Evolutionary conservation across 75 land plant genomes (phyloP).

Genomic region (Pseudotsuga menziesii): DNA sequence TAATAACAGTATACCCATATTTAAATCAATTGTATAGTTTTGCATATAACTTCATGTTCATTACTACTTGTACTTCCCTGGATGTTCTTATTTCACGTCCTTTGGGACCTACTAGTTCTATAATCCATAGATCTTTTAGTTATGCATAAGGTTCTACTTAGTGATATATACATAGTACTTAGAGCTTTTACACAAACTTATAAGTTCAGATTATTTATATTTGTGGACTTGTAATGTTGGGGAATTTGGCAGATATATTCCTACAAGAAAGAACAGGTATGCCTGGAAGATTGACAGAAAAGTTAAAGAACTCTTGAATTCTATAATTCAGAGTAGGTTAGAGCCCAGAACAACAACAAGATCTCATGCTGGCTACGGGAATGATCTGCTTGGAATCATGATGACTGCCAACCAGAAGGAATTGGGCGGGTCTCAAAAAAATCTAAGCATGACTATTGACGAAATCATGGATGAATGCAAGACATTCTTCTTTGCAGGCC

Average conservation of each 20-base stretch:
- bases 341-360: slow-evolving; percentile 24
- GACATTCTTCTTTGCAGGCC: slow-evolving; percentile 60
- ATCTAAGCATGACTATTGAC: slow-evolving; percentile 26
- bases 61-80: no score
- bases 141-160: no score
- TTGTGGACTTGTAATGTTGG: no score
- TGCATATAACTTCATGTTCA: no score
- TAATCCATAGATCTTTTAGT: no score
- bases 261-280: slow-evolving; percentile 5
- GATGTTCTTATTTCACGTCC: no score
- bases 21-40: no score
- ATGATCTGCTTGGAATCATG: slow-evolving; percentile 38
- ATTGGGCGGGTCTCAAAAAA: slow-evolving; percentile 13
- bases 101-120: no score
- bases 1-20: neutral
- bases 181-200: no score
- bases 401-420: slow-evolving; percentile 35
- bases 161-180: no score
- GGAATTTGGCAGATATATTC: neutral
- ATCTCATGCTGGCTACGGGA: slow-evolving; percentile 9
- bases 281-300: slow-evolving; percentile 13
- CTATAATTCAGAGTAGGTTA: slow-evolving; percentile 23
- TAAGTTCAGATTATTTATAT: no score
- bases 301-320: slow-evolving; percentile 22
- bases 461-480: slow-evolving; percentile 69